A percentile compares a stretch with the other conserved stretches of the same genome.
Conservation (phyloP, 768 basidiomycete genomes). For the Chalciporus piperatus region DNA sequence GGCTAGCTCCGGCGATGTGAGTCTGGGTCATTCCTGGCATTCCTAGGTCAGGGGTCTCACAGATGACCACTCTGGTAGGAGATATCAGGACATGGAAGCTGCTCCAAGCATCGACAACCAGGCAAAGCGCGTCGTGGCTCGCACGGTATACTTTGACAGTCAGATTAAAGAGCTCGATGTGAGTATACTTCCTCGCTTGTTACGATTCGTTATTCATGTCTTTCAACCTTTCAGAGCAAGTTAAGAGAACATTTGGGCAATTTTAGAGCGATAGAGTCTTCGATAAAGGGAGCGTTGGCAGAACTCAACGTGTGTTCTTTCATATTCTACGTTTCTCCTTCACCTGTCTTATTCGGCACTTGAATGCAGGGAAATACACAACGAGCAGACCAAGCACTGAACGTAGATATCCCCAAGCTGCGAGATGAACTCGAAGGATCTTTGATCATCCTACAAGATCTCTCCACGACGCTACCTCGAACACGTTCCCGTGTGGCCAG, state of each 20-base stretch:
- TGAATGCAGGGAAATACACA: constrained; percentile 50
- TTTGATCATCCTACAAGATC: constrained; percentile 51
- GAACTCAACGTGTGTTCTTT: constrained; percentile 51
- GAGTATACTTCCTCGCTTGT: background rate
- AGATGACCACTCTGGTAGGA: background rate
- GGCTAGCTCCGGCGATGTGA: constrained; percentile 9
- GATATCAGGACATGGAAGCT: constrained; percentile 9
- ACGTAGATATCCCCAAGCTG: constrained; percentile 61
- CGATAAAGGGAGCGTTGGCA: constrained; percentile 61
- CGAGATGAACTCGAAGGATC: constrained; percentile 60
- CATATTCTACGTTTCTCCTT: background rate
- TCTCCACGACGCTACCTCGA: constrained; percentile 57
- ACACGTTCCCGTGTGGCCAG: constrained; percentile 60
- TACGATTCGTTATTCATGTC: background rate
- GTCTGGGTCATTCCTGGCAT: background rate
- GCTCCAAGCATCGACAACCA: constrained; percentile 38
- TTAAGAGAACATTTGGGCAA: constrained; percentile 71
- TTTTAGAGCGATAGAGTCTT: constrained; percentile 68
- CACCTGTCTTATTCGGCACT: background rate
- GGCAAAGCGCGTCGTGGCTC: constrained; percentile 45
- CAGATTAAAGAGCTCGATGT: constrained; percentile 66
- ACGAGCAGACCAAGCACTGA: constrained; percentile 57
- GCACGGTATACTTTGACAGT: constrained; percentile 47
- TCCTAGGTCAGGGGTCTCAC: constrained; percentile 14
- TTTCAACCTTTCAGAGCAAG: constrained; percentile 43